Conservation (phyloP, 2,329 filamentous ascomycete species). For the Pestalotiopsis fici region DNA sequence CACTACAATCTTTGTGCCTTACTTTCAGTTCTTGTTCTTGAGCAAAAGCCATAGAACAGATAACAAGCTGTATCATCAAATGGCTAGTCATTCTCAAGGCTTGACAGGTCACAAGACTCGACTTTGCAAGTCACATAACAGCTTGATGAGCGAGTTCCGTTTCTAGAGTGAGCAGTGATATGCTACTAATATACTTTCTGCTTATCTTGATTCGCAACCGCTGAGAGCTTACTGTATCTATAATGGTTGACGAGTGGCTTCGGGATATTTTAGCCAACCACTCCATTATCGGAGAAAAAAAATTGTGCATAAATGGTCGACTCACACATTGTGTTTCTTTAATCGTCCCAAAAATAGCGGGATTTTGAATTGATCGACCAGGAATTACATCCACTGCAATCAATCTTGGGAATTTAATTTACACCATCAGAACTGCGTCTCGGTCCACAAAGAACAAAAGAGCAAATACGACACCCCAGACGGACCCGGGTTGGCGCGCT, state of each 20-base stretch:
- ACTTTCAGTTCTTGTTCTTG: not conserved
- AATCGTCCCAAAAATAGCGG: not conserved
- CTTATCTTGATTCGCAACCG: no score
- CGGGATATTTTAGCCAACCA: not conserved
- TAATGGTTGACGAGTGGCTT: not conserved
- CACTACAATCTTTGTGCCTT: not conserved
- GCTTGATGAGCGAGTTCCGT: no score
- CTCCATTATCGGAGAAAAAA: not conserved
- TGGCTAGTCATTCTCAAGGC: no score
- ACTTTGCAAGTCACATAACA: no score
- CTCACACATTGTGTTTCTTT: not conserved
- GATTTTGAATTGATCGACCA: not conserved
- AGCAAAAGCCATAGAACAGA: not conserved
- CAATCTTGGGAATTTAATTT: not conserved
- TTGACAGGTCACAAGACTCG: not conserved
- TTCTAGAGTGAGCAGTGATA: no score
- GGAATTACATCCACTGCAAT: not conserved
- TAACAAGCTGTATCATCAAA: not conserved
- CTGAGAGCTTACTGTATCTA: no score
- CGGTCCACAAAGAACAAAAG: not conserved
- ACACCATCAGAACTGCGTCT: not conserved
- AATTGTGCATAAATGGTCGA: not conserved
- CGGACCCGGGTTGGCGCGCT: not conserved
- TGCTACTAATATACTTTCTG: no score
- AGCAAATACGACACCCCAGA: not conserved